Percentiles rank a stretch among this genome's conserved stretches.
Conservation (phyloP, 2,329 filamentous ascomycete genomes). For the Colletotrichum liriopes region DNA sequence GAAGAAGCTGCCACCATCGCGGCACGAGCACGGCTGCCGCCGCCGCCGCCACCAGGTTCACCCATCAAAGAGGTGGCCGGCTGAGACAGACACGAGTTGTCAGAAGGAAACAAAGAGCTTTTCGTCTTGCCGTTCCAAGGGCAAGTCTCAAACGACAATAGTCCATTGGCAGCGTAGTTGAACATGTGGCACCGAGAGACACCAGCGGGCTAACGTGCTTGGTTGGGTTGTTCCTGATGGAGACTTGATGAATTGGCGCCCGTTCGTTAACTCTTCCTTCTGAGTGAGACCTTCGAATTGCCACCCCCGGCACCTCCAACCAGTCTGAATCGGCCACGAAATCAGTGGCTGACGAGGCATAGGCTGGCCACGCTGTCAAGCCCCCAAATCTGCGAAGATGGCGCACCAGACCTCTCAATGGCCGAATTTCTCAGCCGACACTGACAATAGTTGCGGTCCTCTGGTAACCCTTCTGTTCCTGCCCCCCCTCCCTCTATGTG, state of each 20-base stretch:
- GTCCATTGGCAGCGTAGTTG: slow-evolving; percentile 19
- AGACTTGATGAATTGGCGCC: neutral
- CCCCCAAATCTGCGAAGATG: slow-evolving; percentile 9
- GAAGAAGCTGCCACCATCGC: slow-evolving; percentile 5
- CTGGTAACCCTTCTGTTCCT: neutral
- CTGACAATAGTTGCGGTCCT: slow-evolving; percentile 5
- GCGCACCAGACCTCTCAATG: neutral
- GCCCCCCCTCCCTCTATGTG: neutral
- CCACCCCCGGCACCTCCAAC: slow-evolving; percentile 7
- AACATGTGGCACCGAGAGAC: slow-evolving; percentile 13
- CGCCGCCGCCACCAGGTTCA: neutral
- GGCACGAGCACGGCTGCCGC: slow-evolving; percentile 9
- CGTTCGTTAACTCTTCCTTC: slow-evolving; percentile 12
- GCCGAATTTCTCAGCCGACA: neutral
- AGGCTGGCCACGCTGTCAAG: slow-evolving; percentile 26
- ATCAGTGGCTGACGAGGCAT: slow-evolving; percentile 12
- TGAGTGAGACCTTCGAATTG: slow-evolving; percentile 6
- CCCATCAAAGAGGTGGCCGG: slow-evolving; percentile 1
- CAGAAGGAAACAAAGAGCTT: slow-evolving; percentile 17
- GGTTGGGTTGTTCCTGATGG: slow-evolving; percentile 3
- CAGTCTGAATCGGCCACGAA: slow-evolving; percentile 34
- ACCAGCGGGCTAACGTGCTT: neutral
- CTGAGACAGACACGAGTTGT: slow-evolving; percentile 30
- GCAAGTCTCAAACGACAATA: neutral
- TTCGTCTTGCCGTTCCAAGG: neutral